Conservation (phyloP, 371 early-diverging fungal genomes). For the Lichtheimia ramosa region DNA sequence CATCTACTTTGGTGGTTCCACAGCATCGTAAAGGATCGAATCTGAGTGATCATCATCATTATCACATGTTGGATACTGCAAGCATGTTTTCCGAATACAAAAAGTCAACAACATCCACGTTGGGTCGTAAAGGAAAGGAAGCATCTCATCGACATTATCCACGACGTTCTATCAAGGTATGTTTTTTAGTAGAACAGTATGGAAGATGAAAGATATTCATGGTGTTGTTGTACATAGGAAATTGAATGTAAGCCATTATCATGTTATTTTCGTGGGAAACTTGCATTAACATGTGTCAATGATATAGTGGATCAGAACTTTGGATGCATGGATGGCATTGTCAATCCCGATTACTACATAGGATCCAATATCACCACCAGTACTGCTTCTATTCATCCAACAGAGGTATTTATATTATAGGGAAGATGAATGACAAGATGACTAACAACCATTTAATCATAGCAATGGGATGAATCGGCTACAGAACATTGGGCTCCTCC, state of each 20-base stretch:
- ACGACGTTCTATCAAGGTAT: conserved; percentile 1
- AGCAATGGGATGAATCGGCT: not conserved
- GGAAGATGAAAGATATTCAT: not conserved
- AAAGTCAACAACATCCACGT: not conserved
- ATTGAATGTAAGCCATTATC: conserved; percentile 14
- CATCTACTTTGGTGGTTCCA: no score
- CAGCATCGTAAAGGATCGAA: not conserved
- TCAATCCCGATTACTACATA: conserved; percentile 39
- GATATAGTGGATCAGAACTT: conserved; percentile 48
- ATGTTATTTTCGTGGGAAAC: not conserved
- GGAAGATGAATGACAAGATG: no score
- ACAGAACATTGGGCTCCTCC: conserved; percentile 67
- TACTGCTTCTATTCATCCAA: not conserved
- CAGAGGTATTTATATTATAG: no score
- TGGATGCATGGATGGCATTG: conserved; percentile 55
- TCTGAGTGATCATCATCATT: not conserved
- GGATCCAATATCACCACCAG: not conserved
- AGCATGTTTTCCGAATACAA: not conserved
- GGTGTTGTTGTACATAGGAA: conserved; percentile 1
- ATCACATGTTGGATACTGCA: conserved; percentile 6
- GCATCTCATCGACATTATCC: not conserved
- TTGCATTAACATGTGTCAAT: conserved; percentile 1
- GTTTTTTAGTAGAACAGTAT: not conserved
- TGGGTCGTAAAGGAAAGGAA: not conserved
- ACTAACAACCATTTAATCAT: no score